Evolutionary conservation across 805 yeast species (phyloP).

Genomic region (Kluyveromyces dobzhanskii): DNA sequence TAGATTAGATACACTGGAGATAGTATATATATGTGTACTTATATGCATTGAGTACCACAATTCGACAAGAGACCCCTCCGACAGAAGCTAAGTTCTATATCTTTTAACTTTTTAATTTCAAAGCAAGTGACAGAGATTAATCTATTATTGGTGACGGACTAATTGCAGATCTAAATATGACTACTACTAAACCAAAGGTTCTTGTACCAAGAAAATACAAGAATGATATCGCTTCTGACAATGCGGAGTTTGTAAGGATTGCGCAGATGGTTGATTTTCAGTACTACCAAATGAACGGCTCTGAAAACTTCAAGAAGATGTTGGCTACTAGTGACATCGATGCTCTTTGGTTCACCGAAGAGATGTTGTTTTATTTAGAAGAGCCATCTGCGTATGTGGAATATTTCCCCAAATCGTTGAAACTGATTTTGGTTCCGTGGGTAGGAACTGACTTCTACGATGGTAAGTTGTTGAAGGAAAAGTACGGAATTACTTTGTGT

Average conservation of each 20-base stretch:
- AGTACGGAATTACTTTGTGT: conserved; percentile 44
- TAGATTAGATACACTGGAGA: too few species aligned
- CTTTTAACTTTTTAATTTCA: too few species aligned
- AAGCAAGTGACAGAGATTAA: too few species aligned
- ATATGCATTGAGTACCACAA: too few species aligned
- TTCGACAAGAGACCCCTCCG: too few species aligned
- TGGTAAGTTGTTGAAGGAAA: conserved; percentile 33
- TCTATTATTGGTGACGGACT: too few species aligned
- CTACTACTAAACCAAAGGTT: conserved; percentile 18
- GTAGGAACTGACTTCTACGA: conserved; percentile 54
- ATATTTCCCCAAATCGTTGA: conserved; percentile 39
- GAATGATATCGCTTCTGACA: conserved; percentile 39
- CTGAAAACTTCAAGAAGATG: conserved; percentile 34
- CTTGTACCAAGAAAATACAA: conserved; percentile 26
- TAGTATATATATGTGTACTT: too few species aligned
- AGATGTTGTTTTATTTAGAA: conserved; percentile 37
- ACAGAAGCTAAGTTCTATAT: too few species aligned
- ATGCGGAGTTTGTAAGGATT: conserved; percentile 41
- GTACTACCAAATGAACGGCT: conserved; percentile 34
- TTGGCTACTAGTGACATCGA: conserved; percentile 35
- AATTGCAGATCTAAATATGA: too few species aligned
- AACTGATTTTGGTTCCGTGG: conserved; percentile 46
- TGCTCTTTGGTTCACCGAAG: conserved; percentile 51
- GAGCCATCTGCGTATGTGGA: conserved; percentile 39
- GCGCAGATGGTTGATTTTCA: conserved; percentile 33